These are phyloP conservation scores for Coffea eugenioides DNA, from an alignment of 257 asterid genomes.

Conservation along the genomic window DNA sequence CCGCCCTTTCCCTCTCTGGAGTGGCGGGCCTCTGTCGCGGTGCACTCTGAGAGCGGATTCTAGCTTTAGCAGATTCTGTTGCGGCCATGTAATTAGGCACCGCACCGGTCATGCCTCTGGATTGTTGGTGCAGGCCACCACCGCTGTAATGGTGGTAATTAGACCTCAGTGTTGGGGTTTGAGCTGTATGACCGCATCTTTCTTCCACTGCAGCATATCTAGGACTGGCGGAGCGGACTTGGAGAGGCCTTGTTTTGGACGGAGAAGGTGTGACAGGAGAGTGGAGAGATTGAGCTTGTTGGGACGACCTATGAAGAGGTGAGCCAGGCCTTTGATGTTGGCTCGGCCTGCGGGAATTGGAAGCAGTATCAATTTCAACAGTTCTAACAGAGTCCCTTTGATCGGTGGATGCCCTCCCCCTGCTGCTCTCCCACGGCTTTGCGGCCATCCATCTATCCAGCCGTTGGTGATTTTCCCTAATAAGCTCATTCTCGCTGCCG, in stretches of 20 bases:
- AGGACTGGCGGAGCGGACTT: constrained; percentile 55
- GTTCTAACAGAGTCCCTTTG: constrained; percentile 63
- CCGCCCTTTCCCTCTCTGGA: constrained; percentile 71
- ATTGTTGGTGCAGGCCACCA: constrained; percentile 6
- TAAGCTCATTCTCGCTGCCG: constrained; percentile 27
- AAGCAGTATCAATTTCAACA: constrained; percentile 58
- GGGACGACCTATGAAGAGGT: constrained; percentile 17
- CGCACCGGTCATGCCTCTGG: constrained; percentile 10
- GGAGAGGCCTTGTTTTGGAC: constrained; percentile 39
- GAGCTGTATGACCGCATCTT: constrained; percentile 49
- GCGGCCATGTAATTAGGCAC: constrained; percentile 90
- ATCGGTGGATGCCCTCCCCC: constrained; percentile 69
- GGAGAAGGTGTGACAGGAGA: constrained; percentile 43
- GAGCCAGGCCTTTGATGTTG: constrained; percentile 24
- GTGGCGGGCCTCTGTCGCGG: constrained; percentile 82
- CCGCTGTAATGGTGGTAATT: constrained; percentile 34
- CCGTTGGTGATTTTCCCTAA: constrained; percentile 45
- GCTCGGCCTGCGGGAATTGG: constrained; percentile 21
- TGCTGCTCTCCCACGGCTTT: constrained; percentile 55
- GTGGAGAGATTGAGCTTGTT: constrained; percentile 32
- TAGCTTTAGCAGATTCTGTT: constrained; percentile 83
- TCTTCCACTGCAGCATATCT: constrained; percentile 15
- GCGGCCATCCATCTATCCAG: constrained; percentile 65
- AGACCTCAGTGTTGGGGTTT: constrained; percentile 25
- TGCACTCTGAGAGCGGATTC: constrained; percentile 79